phyloP scores from a whole-genome alignment of 257 asterid genomes.

The Henckelia pumila region DNA sequence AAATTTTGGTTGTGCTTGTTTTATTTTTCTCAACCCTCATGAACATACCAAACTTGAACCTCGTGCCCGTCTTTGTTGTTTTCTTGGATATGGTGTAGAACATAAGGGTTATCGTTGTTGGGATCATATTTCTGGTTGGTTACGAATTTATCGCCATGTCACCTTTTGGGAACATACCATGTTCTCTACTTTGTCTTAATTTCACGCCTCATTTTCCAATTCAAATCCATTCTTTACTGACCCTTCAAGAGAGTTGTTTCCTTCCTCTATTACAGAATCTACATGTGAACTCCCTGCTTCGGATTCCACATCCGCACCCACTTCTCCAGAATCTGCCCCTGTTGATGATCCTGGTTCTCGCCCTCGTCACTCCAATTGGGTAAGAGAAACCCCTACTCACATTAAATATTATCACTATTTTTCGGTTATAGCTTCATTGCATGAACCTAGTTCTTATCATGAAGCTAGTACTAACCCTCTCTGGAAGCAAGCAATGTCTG shows the following conservation, averaged over 20 bases:
- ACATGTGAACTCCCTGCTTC: too few relatives aligned
- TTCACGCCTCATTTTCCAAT: not conserved
- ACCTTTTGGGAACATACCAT: not conserved
- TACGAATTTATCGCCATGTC: not conserved
- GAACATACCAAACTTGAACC: not conserved
- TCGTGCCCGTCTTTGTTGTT: not conserved
- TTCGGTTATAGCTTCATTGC: not conserved
- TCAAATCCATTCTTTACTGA: too few relatives aligned
- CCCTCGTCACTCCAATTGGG: not conserved
- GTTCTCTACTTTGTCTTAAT: not conserved
- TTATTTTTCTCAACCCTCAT: too few relatives aligned
- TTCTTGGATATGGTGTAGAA: not conserved
- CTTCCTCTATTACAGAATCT: not conserved
- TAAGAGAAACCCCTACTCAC: not conserved
- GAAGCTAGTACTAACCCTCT: not conserved
- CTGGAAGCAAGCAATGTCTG: too few relatives aligned
- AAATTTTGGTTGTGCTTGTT: too few relatives aligned
- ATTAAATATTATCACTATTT: not conserved
- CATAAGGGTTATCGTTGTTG: not conserved
- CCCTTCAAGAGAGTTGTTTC: too few relatives aligned
- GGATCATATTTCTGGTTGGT: not conserved
- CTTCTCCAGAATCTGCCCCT: too few relatives aligned
- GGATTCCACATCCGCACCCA: too few relatives aligned
- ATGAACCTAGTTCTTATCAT: too few relatives aligned
- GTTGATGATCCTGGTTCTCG: not conserved